These are phyloP conservation scores for Tulasnella sp. DNA, from an alignment of 768 basidiomycete species.

Conservation along the genomic window DNA sequence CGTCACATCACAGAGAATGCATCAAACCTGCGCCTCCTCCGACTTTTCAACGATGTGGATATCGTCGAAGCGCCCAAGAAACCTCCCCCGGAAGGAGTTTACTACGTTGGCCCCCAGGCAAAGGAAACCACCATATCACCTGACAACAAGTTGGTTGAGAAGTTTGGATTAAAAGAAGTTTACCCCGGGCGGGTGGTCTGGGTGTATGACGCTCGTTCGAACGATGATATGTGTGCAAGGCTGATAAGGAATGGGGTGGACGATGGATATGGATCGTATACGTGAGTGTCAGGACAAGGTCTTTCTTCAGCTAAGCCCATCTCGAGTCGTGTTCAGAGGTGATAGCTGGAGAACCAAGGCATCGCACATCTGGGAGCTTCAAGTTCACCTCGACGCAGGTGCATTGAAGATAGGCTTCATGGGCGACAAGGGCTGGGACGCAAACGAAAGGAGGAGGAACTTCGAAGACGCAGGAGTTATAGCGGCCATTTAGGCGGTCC, in stretches of 20 bases:
- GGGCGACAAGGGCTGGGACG: slow-evolving; percentile 58
- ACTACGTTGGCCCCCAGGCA: slow-evolving; percentile 21
- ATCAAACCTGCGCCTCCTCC: slow-evolving; percentile 54
- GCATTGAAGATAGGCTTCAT: slow-evolving; percentile 64
- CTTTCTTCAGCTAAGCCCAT: no score
- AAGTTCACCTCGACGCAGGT: slow-evolving; percentile 47
- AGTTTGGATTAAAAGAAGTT: slow-evolving; percentile 56
- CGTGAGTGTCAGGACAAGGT: slow-evolving; percentile 38
- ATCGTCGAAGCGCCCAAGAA: slow-evolving; percentile 42
- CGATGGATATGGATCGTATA: slow-evolving; percentile 56
- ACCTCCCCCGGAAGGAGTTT: slow-evolving; percentile 24
- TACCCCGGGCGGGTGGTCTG: slow-evolving; percentile 57
- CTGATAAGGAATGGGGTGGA: slow-evolving; percentile 50
- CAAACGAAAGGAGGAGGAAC: slow-evolving; percentile 48
- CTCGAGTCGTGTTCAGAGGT: no score
- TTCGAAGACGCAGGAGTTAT: slow-evolving; percentile 29
- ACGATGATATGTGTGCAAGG: slow-evolving; percentile 51
- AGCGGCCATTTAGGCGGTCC: no score
- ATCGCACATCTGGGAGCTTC: slow-evolving; percentile 58
- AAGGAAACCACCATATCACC: slow-evolving; percentile 19
- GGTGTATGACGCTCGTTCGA: slow-evolving; percentile 62
- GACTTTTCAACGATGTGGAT: slow-evolving; percentile 60
- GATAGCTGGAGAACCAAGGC: slow-evolving; percentile 72
- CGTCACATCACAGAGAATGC: slow-evolving; percentile 35
- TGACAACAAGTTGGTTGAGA: slow-evolving; percentile 48